Conservation (phyloP, 2,329 filamentous ascomycete genomes). For the Cercospora sp. region DNA sequence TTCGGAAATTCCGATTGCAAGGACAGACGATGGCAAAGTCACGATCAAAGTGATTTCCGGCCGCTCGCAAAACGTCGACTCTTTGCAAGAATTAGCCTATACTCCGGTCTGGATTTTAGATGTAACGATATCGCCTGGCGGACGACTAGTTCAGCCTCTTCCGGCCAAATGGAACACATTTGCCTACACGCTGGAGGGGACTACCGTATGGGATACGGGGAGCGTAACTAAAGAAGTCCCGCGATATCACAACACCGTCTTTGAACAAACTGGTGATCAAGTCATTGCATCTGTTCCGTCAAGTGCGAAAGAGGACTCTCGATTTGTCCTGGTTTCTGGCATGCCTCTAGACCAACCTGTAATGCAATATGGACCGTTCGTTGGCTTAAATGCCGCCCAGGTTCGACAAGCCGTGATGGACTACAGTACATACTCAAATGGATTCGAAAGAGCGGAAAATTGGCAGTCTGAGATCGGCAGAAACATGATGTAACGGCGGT, state of each 20-base stretch:
- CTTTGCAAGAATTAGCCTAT: slow-evolving; percentile 85
- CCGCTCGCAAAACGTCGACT: slow-evolving; percentile 78
- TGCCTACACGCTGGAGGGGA: slow-evolving; percentile 78
- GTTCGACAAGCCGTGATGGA: slow-evolving; percentile 76
- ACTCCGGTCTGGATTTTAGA: slow-evolving; percentile 97
- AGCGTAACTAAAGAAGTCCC: slow-evolving; percentile 55
- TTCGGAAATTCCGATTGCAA: slow-evolving; percentile 74
- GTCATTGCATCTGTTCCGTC: slow-evolving; percentile 71
- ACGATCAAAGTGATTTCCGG: slow-evolving; percentile 87
- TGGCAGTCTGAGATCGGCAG: slow-evolving; percentile 90
- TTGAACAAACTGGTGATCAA: slow-evolving; percentile 74
- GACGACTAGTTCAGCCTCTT: slow-evolving; percentile 70
- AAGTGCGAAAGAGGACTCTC: slow-evolving; percentile 58
- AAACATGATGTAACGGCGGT: slow-evolving; percentile 54
- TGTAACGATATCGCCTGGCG: slow-evolving; percentile 75
- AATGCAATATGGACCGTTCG: slow-evolving; percentile 83
- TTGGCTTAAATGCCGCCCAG: slow-evolving; percentile 69
- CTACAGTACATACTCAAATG: slow-evolving; percentile 70
- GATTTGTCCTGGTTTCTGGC: slow-evolving; percentile 73
- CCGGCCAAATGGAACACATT: slow-evolving; percentile 88
- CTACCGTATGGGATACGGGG: slow-evolving; percentile 61
- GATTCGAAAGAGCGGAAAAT: slow-evolving; percentile 74
- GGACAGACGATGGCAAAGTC: slow-evolving; percentile 70
- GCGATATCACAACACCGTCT: slow-evolving; percentile 86
- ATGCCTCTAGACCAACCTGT: slow-evolving; percentile 77